Evolutionary conservation across 1,284 basidiomycete species (phyloP), one percentile per base, ranked within the genome.

Genomic region (Naganishia albida): DNA sequence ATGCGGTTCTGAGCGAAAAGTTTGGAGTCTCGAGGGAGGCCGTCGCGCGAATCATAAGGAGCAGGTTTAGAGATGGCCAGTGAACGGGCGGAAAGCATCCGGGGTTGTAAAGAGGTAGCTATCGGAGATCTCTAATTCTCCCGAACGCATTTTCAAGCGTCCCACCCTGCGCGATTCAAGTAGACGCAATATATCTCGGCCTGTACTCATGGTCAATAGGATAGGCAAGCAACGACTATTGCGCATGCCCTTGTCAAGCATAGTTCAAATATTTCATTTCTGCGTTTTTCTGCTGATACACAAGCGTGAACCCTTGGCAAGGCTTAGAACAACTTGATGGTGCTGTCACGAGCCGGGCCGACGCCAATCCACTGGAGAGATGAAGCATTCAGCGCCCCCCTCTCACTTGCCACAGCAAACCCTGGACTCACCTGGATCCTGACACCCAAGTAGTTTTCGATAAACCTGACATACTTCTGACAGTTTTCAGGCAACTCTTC

Each of bases 21-120:
- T 96, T 95, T 79, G 86, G 82, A 72, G 86, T 95, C 74, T 90
- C 87, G 72, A 86, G 88, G 50, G 93, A 96, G 81, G 91, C 90
- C 10, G 88, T 95, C 48, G 82, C 87, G 68, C 82, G 93, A 69
- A 91, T 96, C 67, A 79, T 95, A 72, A 87, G 85, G 79, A 90
- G 88, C 79, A 87, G 84, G 71, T 95, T 68, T 46, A 56, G 71
- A 28, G 70, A 68, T n/a, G 59, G 51, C 26, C 59, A 62, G 48
- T 18, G 16, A 43, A 15, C 3, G 42, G 42, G n/a, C 7, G 39
- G 39, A 7, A 16, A 40, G 16, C 16, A 40, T 40, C 8, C 8
- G 8, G 7, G 39, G 16, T 40, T 40, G 39, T 40, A 16, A 7
- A 40, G 7, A 7, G 39, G 39, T 8, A 16, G 39, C 39, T 8